Conservation (phyloP, 768 basidiomycete genomes). For the Calocera viscosa region DNA sequence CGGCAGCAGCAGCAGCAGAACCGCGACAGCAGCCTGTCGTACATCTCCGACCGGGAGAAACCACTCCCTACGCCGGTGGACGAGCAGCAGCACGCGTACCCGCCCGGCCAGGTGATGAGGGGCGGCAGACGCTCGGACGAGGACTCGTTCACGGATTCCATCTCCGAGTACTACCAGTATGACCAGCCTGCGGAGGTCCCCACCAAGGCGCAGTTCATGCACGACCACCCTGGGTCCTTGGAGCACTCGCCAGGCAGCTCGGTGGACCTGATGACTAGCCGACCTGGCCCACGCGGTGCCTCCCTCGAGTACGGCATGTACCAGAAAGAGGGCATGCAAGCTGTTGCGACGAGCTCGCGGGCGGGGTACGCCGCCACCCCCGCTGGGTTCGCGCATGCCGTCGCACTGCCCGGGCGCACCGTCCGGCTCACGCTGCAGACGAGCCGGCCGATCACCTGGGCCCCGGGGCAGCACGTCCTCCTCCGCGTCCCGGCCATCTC, state of each 20-base stretch:
- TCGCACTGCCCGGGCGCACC: constrained; percentile 56
- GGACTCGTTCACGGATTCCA: constrained; percentile 14
- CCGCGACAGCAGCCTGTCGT: background rate
- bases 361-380: constrained; percentile 26
- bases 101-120: background rate
- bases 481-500: constrained; percentile 55
- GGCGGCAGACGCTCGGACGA: background rate
- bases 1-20: background rate
- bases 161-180: constrained; percentile 10
- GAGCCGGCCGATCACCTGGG: constrained; percentile 47
- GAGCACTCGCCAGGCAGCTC: background rate
- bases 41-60: background rate
- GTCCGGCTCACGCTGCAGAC: constrained; percentile 55
- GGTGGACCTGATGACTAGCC: background rate
- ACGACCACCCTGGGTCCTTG: background rate
- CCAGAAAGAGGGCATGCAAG: background rate
- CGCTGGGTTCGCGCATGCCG: constrained; percentile 53
- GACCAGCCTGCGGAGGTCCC: background rate
- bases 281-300: background rate
- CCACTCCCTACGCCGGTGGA: background rate
- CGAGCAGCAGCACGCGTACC: background rate
- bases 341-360: background rate
- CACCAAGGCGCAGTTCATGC: background rate
- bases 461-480: constrained; percentile 67
- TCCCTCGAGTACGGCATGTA: background rate